Base-by-base conservation (phyloP, 768 basidiomycete species). In the Agaricus blazei region DNA sequence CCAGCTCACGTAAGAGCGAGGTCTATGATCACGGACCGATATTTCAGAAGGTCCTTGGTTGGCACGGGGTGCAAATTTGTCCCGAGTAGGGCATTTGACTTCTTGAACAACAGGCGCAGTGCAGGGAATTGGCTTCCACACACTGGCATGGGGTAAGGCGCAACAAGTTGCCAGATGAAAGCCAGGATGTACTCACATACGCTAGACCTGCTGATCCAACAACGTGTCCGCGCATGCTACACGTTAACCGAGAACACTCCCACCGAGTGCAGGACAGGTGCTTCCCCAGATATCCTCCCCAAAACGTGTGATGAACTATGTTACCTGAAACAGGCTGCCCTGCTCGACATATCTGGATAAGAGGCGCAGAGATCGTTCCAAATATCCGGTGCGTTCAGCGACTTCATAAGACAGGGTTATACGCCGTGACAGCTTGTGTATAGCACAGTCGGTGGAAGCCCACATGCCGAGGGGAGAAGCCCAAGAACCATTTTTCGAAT, bases 241-340 rank as follows among this genome's bases (percentile, higher is more conserved):
- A 31, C 29, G 11, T 31, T 28, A 47, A 47, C 26, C 15, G 51
- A 41, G 9, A 55, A 28, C 8, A 15, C 48, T 29, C 26, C 26
- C 23, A n/a, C 27, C 19, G 11, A 41, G n/a, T 26, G 2, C 29
- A 31, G 52, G 45, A 48, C 40, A 31, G 24, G 54, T 34, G 38
- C 36, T 28, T 41, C 9, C 15, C 36, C 4, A 45, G 23, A 45
- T 52, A 48, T 24, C 19, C 47, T 48, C 54, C 54, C 54, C 47
- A 42, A 29, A 55, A 55, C 54, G 54, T 55, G 54, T 19, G 31
- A 31, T 26, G 40, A 48, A 23, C 47, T 47, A 48, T 55, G 47
- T 40, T 47, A 29, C 8, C 40, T 38, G 26, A 37, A 28, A 55
- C 54, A 34, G 46, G 7, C 26, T 29, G 40, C 15, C 46, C 19